Conservation (phyloP, 192 early-diverging fungal species). For the Haplosporangium gracile region DNA sequence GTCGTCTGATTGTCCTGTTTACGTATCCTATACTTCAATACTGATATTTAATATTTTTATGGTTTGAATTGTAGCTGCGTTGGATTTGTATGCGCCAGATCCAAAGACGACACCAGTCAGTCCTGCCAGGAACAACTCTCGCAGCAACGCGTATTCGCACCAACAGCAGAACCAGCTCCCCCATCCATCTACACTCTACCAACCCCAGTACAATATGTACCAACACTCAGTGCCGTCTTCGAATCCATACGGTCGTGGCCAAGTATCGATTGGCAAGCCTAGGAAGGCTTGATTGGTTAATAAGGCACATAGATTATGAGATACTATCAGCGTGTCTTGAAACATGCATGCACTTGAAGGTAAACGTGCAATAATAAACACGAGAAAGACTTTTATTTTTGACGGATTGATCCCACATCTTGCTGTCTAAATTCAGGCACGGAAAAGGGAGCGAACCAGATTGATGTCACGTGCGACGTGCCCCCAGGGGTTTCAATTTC, state of each 20-base stretch:
- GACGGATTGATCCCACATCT: no score
- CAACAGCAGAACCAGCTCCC: background rate
- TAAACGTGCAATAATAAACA: no score
- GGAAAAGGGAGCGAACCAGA: no score
- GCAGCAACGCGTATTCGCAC: background rate
- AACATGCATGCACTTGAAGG: no score
- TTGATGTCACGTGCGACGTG: background rate
- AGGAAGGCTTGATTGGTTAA: background rate
- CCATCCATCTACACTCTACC: background rate
- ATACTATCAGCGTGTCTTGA: no score
- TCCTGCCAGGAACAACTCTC: background rate
- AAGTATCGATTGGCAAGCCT: background rate
- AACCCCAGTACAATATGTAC: background rate
- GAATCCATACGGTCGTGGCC: background rate
- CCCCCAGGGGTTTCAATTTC: background rate
- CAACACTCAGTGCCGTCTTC: background rate
- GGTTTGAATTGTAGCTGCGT: conserved; percentile 14
- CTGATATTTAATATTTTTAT: background rate
- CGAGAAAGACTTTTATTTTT: no score
- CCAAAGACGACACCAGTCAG: conserved; percentile 8
- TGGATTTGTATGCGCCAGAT: conserved; percentile 51
- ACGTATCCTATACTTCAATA: background rate
- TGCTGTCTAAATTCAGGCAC: no score
- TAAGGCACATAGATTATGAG: no score
- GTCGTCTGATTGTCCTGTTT: no score